Evolutionary conservation across 169 alveolate genomes (phyloP), one percentile per base, ranked within the genome.

Genomic region (Cryptosporidium xiaoi): DNA sequence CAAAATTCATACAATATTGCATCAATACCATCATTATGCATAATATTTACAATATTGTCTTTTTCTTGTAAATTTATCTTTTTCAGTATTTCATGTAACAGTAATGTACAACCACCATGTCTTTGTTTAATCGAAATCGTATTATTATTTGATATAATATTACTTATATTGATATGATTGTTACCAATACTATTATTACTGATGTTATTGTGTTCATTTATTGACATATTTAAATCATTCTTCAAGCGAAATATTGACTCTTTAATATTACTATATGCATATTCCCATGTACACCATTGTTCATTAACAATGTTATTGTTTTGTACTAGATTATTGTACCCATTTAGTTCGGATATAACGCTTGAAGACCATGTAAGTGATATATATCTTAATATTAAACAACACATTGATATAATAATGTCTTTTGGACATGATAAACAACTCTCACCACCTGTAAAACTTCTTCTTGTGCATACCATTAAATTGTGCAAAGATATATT

Each of bases 271-370:
- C 33, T 58, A 62, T 77, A 77, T 46, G 71, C 50, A 15, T 15
- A 62, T 31, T 77, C 71, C 87, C 87, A 77, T 20, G 64, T 56
- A 77, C 69, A 77, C 87, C 87, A 77, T n/a, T 27, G 51, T 29
- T 71, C 56, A 12, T 27, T 66, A 27, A 18, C 66, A 66, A 27
- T 66, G 13, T 3, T 44, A 4, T 67, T 40, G 4, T 13, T 13
- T 67, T 34, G 16, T 46, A 16, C 16, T 48, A 18, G 5, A 6
- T 6, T 40, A 40, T 40, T 40, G 48, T 24, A 24, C 27, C 48
- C 48, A 40, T 8, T 40, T 40, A 40, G 48, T 16, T 46, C 65
- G 5, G 46, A 33, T 46, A 27, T 29, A 20, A 71, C 31, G 15
- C 51, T 50, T 1, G 65, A n/a, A 15, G 71, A 77, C 87, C 87